Evolutionary conservation across 164 flowering plant genomes (phyloP), one percentile per base, ranked within the genome.

Genomic region (Hamamelis virginiana): DNA sequence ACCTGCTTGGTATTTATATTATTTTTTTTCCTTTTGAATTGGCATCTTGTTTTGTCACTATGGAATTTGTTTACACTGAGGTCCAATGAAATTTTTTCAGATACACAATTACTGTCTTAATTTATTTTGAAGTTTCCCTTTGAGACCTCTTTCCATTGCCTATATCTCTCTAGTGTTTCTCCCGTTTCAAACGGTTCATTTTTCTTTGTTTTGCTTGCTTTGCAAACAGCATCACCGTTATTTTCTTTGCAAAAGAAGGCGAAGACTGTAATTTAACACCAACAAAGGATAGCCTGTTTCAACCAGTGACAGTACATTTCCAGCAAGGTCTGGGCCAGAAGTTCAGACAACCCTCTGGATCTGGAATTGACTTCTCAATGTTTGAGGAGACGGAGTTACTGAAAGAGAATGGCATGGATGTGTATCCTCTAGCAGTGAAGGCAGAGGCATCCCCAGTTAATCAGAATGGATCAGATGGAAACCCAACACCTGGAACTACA

Each of bases 161-260:
- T 69, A 21, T 62, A 3, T 64, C 9, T 27, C 38, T 57, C 22
- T 53, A 21, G 14, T 51, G 13, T 13, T 64, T 60, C 21, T n/a
- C 58, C 3, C 25, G 22, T 23, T 27, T 43, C 21, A 63, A 38
- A 16, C 21, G 21, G 26, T 41, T 57, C 18, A 22, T 73, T 56
- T 50, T 38, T 44, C 57, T 56, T 70, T 52, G n/a, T 73, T 56
- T 50, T 38, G 38, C 57, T 56, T 70, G 53, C 25, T 67, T 25
- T 52, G 27, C n/a, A 51, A 72, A 71, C 97, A 96, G 98, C 82
- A 82, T 93, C 66, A 89, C 90, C 8, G 57, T 96, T 22, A 57
- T 88, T 45, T 96, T 93, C 90, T 93, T 93, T 79, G 98, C 99
- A 13, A 91, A 93, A 80, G 98, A 93, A 80, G 91, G 89, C 51